Evolutionary conservation across 2,329 filamentous ascomycete species (phyloP).

Genomic region (Dothiorella sarmentorum): DNA sequence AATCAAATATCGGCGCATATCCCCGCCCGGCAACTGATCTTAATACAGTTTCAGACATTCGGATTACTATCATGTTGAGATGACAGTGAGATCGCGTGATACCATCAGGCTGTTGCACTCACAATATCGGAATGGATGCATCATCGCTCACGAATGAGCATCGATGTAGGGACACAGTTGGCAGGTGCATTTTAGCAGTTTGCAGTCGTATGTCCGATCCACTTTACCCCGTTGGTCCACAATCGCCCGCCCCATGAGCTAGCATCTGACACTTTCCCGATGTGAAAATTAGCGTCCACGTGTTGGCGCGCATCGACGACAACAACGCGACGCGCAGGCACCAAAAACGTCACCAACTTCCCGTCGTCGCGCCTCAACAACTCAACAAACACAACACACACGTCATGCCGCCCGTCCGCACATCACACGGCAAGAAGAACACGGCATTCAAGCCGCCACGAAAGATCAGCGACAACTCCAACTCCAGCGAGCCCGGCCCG

Average conservation of each 20-base stretch:
- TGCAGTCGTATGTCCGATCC: background rate
- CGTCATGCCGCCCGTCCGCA: constrained; percentile 15
- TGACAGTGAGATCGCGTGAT: background rate
- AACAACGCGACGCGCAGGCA: background rate
- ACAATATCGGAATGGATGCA: background rate
- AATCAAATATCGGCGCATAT: constrained; percentile 1
- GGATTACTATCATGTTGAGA: background rate
- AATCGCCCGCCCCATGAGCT: background rate
- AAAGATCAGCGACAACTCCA: constrained; percentile 20
- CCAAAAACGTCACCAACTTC: background rate
- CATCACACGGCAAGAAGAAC: background rate
- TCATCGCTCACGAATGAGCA: background rate
- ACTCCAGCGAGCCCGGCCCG: background rate
- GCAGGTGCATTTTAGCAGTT: background rate
- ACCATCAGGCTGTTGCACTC: background rate
- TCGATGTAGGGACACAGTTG: background rate
- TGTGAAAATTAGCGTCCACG: background rate
- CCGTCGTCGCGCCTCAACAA: background rate
- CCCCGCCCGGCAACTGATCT: background rate
- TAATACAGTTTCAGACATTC: background rate
- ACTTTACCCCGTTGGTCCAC: constrained; percentile 1
- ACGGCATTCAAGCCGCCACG: constrained; percentile 36
- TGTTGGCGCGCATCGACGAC: background rate
- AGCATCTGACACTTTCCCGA: background rate
- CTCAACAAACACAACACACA: background rate